Evolutionary conservation across 306 rosid genomes (phyloP).

Genomic region (Hippophae rhamnoides): DNA sequence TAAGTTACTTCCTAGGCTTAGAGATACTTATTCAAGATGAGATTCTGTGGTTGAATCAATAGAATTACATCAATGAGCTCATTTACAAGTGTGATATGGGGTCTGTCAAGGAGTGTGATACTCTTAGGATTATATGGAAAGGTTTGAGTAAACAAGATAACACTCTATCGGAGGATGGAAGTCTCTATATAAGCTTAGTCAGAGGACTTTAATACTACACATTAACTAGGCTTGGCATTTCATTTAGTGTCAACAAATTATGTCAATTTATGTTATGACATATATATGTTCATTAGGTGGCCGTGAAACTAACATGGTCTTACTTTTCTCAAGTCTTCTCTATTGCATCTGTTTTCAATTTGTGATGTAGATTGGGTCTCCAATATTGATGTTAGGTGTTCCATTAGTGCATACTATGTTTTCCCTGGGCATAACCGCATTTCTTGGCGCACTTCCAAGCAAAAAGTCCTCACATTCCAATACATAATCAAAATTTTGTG

Average conservation of each 20-base stretch:
- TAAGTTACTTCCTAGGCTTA: not conserved
- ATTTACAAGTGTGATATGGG: not conserved
- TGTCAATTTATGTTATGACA: not conserved
- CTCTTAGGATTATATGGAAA: not conserved
- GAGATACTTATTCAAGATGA: not conserved
- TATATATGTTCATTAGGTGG: not conserved
- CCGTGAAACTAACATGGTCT: not conserved
- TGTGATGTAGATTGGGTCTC: slow-evolving; percentile 6
- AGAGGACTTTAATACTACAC: not conserved
- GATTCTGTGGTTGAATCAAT: not conserved
- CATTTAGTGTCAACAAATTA: not conserved
- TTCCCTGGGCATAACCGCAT: no score
- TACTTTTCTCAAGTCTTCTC: no score
- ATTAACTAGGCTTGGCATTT: not conserved
- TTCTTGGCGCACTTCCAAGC: no score
- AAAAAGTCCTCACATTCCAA: no score
- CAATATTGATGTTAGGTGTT: not conserved
- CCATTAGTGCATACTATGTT: not conserved
- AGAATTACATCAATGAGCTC: not conserved
- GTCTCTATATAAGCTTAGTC: not conserved
- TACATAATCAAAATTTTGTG: no score
- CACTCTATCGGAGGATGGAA: not conserved
- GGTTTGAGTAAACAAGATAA: not conserved
- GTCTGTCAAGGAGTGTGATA: not conserved
- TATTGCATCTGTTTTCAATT: no score